Evolutionary conservation across 225 moss, liverwort and hornwort genomes (phyloP).

Genomic region (Thuidium tamariscinum): DNA sequence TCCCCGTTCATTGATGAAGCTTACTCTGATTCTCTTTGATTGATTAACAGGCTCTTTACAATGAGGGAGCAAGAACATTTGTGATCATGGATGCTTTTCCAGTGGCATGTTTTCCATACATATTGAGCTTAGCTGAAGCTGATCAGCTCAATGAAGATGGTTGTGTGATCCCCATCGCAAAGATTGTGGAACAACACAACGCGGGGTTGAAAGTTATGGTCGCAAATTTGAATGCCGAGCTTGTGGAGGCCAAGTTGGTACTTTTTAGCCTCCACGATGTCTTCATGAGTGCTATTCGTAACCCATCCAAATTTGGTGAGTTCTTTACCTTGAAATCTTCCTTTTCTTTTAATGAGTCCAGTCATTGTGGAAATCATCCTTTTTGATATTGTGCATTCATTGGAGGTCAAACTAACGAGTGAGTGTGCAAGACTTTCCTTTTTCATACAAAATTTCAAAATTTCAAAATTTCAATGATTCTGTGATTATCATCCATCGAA

Average conservation of each 20-base stretch:
- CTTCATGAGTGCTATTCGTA: slow-evolving; percentile 9
- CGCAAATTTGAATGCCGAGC: background rate
- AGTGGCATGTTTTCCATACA: background rate
- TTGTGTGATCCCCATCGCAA: background rate
- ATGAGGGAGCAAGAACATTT: slow-evolving; percentile 17
- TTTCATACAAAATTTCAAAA: too few relatives aligned
- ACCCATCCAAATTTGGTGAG: slow-evolving; percentile 29
- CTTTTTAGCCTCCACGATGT: slow-evolving; percentile 15
- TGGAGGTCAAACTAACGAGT: too few relatives aligned
- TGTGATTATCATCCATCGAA: too few relatives aligned
- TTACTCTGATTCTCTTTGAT: background rate
- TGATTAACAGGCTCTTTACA: background rate
- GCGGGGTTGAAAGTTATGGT: background rate
- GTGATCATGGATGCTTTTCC: slow-evolving; percentile 3
- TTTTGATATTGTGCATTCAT: too few relatives aligned
- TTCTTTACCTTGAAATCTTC: background rate
- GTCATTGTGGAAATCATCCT: too few relatives aligned
- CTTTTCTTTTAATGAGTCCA: too few relatives aligned
- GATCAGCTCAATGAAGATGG: slow-evolving; percentile 1
- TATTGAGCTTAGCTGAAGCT: fast-evolving
- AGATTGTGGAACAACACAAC: background rate
- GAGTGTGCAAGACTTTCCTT: too few relatives aligned
- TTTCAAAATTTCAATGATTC: too few relatives aligned
- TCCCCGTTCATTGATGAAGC: too few relatives aligned
- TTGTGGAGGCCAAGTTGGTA: background rate